These are phyloP conservation scores for Bipolaris zeicola DNA, from an alignment of 2,329 filamentous ascomycete genomes.

Conservation along the genomic window DNA sequence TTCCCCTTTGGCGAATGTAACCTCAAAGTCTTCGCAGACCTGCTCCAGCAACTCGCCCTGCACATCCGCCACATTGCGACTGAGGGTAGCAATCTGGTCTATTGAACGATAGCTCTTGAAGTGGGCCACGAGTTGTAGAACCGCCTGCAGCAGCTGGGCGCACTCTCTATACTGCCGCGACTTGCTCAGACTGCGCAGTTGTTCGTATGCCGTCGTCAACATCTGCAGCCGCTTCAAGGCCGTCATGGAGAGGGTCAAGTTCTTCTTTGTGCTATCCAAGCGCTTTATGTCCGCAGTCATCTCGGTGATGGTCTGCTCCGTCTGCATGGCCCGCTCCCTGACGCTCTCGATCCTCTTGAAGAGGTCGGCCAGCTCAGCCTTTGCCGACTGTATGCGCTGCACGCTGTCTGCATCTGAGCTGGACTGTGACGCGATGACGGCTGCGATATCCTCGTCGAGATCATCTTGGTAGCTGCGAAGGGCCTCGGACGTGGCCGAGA, in stretches of 20 bases:
- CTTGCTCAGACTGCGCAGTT: constrained; percentile 81
- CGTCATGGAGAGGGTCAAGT: constrained; percentile 96
- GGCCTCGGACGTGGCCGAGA: constrained; percentile 73
- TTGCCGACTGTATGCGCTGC: constrained; percentile 87
- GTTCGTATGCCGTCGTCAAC: constrained; percentile 98
- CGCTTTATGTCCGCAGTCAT: constrained; percentile 99
- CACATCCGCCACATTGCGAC: constrained; percentile 88
- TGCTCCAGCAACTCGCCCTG: constrained; percentile 93
- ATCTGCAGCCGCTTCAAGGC: constrained; percentile 96
- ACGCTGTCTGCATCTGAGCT: constrained; percentile 86
- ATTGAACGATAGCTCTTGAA: constrained; percentile 98
- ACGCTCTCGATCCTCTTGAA: constrained; percentile 96
- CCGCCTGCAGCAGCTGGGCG: constrained; percentile 88
- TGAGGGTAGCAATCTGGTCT: constrained; percentile 93
- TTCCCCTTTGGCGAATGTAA: constrained; percentile 89
- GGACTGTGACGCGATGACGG: constrained; percentile 75
- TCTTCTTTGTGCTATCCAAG: constrained; percentile 93
- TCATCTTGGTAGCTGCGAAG: constrained; percentile 80
- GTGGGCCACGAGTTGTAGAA: constrained; percentile 96
- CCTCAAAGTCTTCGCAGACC: constrained; percentile 98
- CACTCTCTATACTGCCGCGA: constrained; percentile 93
- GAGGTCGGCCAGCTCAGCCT: constrained; percentile 84
- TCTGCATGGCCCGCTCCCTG: constrained; percentile 84
- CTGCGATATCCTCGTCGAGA: constrained; percentile 76
- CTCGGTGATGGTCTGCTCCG: constrained; percentile 92